Percentiles rank a stretch among this genome's conserved stretches.
phyloP scores from a whole-genome alignment of 495 filamentous ascomycete genomes.

The Podospora pseudoanserina region DNA sequence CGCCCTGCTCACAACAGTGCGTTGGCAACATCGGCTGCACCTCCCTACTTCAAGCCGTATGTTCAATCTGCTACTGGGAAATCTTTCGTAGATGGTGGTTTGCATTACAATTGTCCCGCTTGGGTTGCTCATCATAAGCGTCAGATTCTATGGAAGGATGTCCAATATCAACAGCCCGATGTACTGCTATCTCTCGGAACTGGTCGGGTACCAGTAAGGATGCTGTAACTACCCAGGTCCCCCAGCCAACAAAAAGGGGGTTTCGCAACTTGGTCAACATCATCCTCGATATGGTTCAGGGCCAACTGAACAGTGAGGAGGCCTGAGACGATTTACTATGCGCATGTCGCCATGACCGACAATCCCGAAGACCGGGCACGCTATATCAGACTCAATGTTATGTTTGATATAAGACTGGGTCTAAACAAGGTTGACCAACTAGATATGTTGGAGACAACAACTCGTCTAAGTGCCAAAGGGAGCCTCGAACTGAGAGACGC shows the following conservation, averaged over 20 bases:
- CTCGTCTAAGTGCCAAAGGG: constrained; percentile 21
- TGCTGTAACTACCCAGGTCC: constrained; percentile 19
- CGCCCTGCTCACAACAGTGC: constrained; percentile 17
- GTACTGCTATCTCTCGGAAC: constrained; percentile 49
- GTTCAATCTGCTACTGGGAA: constrained; percentile 34
- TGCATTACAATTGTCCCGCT: constrained; percentile 49
- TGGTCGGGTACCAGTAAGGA: constrained; percentile 7
- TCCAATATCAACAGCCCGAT: constrained; percentile 38
- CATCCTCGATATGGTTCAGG: constrained; percentile 12
- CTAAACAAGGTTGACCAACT: constrained; percentile 28
- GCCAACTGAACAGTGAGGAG: constrained; percentile 29
- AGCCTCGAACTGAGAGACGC: constrained; percentile 29
- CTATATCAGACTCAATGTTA: constrained; percentile 34
- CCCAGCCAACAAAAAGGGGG: no score
- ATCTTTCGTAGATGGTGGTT: constrained; percentile 44
- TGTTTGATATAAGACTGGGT: constrained; percentile 21
- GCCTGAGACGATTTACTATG: constrained; percentile 31
- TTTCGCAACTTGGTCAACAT: constrained; percentile 4
- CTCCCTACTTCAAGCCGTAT: constrained; percentile 48
- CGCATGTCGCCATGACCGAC: neutral
- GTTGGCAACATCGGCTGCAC: constrained; percentile 49
- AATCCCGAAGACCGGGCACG: constrained; percentile 18
- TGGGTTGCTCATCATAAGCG: constrained; percentile 45
- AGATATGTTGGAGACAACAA: constrained; percentile 23
- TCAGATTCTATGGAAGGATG: constrained; percentile 46